Evolutionary conservation across 805 yeast species (phyloP), one percentile per base, ranked within the genome.

Genomic region (Ascoidea rubescens): DNA sequence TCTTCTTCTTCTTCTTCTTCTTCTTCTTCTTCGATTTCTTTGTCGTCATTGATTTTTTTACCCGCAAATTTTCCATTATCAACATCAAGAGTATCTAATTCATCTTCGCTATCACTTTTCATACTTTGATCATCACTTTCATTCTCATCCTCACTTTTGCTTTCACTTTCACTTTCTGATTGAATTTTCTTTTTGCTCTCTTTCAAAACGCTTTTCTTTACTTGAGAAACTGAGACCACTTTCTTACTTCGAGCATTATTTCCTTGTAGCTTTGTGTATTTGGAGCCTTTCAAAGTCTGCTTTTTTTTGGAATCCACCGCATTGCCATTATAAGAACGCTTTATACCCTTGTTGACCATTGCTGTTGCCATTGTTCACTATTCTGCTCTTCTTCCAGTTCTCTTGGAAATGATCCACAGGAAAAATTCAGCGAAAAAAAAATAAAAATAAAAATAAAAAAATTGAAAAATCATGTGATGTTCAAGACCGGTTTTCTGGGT

Each of bases 11-110:
- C 63, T 17, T 59, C 65, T 4, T 52, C 59, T 8, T 57, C 58
- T 10, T 52, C 52, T 5, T 60, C 62, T 28, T 65, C 60, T 47
- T 65, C 70, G 47, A 62, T 67, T 6, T 60, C 70, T 31, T 55
- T 54, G 5, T 58, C 54, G 17, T 60, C 53, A 32, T 56, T 57
- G 5, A 58, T 46, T 31, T 56, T 59, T 46, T 61, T 64, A 42
- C 53, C 59, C 31, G 49, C 31, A 28, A 50, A 37, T 37, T 58
- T 42, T 14, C 45, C 45, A 42, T 42, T 31, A 17, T 43, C n/a
- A 31, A 48, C 12, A 37, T 42, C 32, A 48, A 37, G 42, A 45
- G 52, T 59, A 33, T 64, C 65, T 21, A 56, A 47, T 28, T 57
- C 64, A 51, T 58, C 64, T 37, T 58, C 60, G 14, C 44, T 37